Base-by-base conservation (phyloP, 148 eudicot genomes). In the Dianthus caryophyllus region DNA sequence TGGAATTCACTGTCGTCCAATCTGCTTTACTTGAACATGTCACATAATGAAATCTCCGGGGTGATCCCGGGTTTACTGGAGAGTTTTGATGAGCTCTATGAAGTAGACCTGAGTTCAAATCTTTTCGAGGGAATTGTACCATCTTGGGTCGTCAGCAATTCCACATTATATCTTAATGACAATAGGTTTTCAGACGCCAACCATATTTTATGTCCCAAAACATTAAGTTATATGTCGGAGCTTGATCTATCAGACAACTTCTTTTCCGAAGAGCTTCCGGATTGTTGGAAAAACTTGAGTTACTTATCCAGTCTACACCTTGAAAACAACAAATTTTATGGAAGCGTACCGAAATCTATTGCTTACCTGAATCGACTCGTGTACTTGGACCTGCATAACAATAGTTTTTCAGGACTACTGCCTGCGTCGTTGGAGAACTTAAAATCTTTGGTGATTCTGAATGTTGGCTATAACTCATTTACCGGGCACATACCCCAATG, bases 71-170 rank as follows among this genome's bases (percentile, higher is more conserved):
- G 53, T 61, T 43, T 53, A 24, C 14, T 21, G 6, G 18, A 13
- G 8, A 15, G 0, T 22, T 1, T 50, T 50, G 0, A 9, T 41
- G 17, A 22, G 1, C 4, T 14, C 0, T 0, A 0, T 1, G 0
- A 0, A 17, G 27, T 68, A 29, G 71, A 74, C 68, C 21, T 74
- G 39, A 74, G 77, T 24, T 61, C 68, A 43, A 74, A 74, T 44
- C 38, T 24, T 1, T 74, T 74, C n/a, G 41, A 36, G 6, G 77
- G 77, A 6, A 49, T 24, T 41, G 5, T 74, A 68, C 77, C 77
- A 61, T 61, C 73, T 9, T 53, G 49, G 38, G 30, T 74, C 12
- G 18, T 13, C 52, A 43, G 33, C 12, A 44, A 29, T 61, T 41
- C 38, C 0, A 2, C 30, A 20, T 52, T 74, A 60, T 51, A 43